These are phyloP conservation scores for Hygrocybe punicea DNA, from an alignment of 768 basidiomycete genomes.

Conservation along the genomic window DNA sequence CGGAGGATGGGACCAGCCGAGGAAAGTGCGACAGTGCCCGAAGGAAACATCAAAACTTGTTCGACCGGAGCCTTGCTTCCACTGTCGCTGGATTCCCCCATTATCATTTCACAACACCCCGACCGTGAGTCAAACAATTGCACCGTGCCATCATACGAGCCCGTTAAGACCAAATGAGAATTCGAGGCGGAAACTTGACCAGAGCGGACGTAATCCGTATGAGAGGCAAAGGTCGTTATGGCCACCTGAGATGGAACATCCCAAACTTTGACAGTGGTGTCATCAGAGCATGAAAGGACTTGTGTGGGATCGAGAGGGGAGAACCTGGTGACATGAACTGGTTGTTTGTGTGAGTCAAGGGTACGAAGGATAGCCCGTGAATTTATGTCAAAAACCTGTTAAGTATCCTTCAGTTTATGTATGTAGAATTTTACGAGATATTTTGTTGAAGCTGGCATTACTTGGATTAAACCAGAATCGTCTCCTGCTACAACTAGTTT, in stretches of 20 bases:
- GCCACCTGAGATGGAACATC: constrained; percentile 88
- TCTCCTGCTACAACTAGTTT: constrained; percentile 95
- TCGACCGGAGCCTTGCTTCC: constrained; percentile 69
- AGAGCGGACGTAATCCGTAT: constrained; percentile 94
- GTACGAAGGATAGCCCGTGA: constrained; percentile 91
- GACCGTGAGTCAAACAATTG: constrained; percentile 84
- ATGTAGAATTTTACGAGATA: not conserved
- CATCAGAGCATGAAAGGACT: constrained; percentile 92
- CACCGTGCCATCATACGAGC: constrained; percentile 92
- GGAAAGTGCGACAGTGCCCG: constrained; percentile 80
- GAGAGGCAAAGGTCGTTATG: constrained; percentile 74
- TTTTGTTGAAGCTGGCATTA: constrained; percentile 28
- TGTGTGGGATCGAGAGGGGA: constrained; percentile 78
- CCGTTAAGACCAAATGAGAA: constrained; percentile 83
- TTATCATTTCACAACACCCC: constrained; percentile 78
- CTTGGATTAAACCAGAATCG: constrained; percentile 85
- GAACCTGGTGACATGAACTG: constrained; percentile 93
- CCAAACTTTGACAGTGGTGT: constrained; percentile 91
- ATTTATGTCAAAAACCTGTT: constrained; percentile 86
- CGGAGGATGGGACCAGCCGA: constrained; percentile 89
- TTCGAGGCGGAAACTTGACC: constrained; percentile 82
- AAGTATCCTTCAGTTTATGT: constrained; percentile 1
- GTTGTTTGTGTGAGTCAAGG: constrained; percentile 91
- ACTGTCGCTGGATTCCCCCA: constrained; percentile 45
- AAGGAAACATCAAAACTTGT: constrained; percentile 88